Evolutionary conservation across 768 basidiomycete species (phyloP), one percentile per base, ranked within the genome.

Genomic region (Nidularia sp.): DNA sequence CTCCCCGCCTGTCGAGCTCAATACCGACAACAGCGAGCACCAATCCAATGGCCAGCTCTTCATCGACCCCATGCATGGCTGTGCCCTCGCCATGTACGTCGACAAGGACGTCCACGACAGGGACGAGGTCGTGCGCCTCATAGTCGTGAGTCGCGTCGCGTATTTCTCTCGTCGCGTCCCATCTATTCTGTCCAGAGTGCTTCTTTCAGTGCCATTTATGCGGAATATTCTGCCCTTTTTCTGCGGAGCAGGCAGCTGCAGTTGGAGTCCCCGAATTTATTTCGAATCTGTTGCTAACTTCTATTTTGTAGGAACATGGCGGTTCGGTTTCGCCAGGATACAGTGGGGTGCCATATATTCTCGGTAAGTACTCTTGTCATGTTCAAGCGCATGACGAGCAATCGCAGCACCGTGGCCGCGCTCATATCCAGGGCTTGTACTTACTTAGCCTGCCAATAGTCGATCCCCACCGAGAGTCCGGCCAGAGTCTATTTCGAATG

Each of bases 1-100:
- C 45, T 61, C 66, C 50, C 64, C 67, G 46, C 57, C 64, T 39
- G 59, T 64, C 49, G 59, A 64, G 50, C 64, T 61, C 55, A 54
- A 56, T 49, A 54, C 65, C 55, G 62, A 63, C 55, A 53, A 66
- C 55, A 53, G 66, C 25, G 63, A 70, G 44, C 72, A 67, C 59
- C 66, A 69, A 55, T 62, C 70, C 55, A 72, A 73, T 57, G 63
- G 62, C 42, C 75, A 78, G 48, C 76, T 93, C 51, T 93, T 93
- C 63, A 72, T 90, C 47, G 90, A 93, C 64, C 88, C 87, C 59
- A 85, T 89, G 80, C 79, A 90, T 66, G 91, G 91, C 60, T 81
- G 75, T 1, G 83, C 89, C 2, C 77, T 93, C 48, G 69, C 78
- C 22, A 76, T 92, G 55, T 93, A 87, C 70, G 76, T 93, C 60